These are phyloP conservation scores for Sugiyamaella paludigena DNA, from an alignment of 1,139 yeast species.

Conservation along the genomic window DNA sequence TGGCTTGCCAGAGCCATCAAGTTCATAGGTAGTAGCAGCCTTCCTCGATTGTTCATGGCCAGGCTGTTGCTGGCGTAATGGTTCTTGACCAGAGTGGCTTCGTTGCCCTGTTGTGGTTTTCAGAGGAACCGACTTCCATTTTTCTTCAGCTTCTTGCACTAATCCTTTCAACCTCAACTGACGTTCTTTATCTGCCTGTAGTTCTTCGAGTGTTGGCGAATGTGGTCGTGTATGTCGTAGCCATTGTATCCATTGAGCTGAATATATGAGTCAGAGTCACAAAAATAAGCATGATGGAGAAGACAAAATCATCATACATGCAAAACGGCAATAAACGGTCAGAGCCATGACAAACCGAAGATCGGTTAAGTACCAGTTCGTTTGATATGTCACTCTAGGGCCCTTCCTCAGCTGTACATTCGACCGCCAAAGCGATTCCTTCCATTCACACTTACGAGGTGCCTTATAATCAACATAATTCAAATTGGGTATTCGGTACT, in stretches of 20 bases:
- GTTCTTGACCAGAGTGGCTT: no score
- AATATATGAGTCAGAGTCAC: not conserved
- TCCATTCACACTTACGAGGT: constrained; percentile 37
- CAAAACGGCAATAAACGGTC: no score
- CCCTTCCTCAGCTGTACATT: no score
- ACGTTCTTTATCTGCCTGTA: constrained; percentile 56
- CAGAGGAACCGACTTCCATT: constrained; percentile 48
- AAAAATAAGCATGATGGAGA: not conserved
- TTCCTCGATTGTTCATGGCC: not conserved
- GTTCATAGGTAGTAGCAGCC: not conserved
- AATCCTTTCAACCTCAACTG: constrained; percentile 54
- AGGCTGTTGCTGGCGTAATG: not conserved
- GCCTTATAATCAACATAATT: constrained; percentile 44
- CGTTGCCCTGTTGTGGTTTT: constrained; percentile 22
- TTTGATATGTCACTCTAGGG: no score
- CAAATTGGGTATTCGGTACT: constrained; percentile 35
- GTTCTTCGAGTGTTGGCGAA: constrained; percentile 63
- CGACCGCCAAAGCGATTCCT: no score
- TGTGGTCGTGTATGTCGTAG: constrained; percentile 58
- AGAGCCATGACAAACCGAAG: no score
- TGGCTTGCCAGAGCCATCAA: not conserved
- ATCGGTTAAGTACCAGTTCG: no score
- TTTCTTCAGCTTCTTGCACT: constrained; percentile 59
- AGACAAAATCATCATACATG: constrained; percentile 43
- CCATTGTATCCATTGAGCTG: constrained; percentile 82